Percentiles rank a stretch among this genome's conserved stretches.
phyloP scores from a whole-genome alignment of 148 eudicot genomes.

The Arbutus unedo region DNA sequence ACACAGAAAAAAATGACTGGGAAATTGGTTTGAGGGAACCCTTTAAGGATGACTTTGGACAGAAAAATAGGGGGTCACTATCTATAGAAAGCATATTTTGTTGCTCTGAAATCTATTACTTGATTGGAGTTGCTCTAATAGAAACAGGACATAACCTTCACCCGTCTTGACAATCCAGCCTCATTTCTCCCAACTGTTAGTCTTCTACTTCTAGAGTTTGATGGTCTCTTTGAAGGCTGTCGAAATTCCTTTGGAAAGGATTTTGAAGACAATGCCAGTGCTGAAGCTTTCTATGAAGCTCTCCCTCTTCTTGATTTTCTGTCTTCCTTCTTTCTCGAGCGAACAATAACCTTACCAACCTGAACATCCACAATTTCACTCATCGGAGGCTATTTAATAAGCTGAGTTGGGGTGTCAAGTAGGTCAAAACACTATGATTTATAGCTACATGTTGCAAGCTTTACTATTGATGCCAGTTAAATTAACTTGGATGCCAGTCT shows the following conservation, averaged over 20 bases:
- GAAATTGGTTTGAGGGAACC: background rate
- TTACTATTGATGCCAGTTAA: no score
- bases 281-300: no score
- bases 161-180: slow-evolving; percentile 68
- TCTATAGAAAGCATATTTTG: background rate
- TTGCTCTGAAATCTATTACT: background rate
- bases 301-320: slow-evolving; percentile 61
- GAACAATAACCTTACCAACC: slow-evolving; percentile 44
- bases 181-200: slow-evolving; percentile 51
- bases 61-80: background rate
- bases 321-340: slow-evolving; percentile 59
- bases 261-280: no score
- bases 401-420: slow-evolving; percentile 26
- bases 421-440: no score
- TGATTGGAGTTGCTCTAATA: background rate
- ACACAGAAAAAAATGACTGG: background rate
- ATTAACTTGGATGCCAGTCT: no score
- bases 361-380: slow-evolving; percentile 18
- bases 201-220: slow-evolving; percentile 39
- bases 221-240: slow-evolving; percentile 23
- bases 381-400: slow-evolving; percentile 22
- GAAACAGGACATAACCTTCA: slow-evolving; percentile 56
- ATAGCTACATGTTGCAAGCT: no score
- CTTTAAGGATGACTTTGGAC: background rate
- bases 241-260: slow-evolving; percentile 24